These are phyloP conservation scores for Vitis rotundifolia DNA, from an alignment of 164 flowering plant species.

Conservation along the genomic window DNA sequence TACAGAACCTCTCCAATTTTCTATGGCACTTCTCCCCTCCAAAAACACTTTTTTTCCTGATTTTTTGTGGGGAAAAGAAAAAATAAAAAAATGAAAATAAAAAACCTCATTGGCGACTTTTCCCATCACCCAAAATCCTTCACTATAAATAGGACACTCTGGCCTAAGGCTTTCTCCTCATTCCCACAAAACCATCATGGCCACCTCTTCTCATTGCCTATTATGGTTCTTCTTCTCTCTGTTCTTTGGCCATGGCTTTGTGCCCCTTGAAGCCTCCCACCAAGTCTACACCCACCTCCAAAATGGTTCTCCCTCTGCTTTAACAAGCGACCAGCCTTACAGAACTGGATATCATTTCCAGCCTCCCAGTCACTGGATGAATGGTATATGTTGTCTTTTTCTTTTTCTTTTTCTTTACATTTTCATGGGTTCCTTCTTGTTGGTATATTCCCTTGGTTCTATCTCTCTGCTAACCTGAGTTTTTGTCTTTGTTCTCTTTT, in stretches of 20 bases:
- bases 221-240: conserved; percentile 1
- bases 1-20: too few relatives aligned
- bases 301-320: background rate
- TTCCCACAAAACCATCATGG: background rate
- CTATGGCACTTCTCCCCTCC: too few relatives aligned
- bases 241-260: conserved; percentile 9
- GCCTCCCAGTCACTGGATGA: conserved; percentile 61
- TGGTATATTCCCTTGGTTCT: background rate
- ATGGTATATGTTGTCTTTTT: conserved; percentile 31
- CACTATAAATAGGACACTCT: background rate
- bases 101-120: too few relatives aligned
- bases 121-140: background rate
- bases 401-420: background rate
- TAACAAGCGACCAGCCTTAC: conserved; percentile 29
- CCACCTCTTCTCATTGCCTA: background rate
- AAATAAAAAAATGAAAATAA: too few relatives aligned
- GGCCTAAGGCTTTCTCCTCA: background rate
- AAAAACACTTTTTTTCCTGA: too few relatives aligned
- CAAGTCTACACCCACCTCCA: conserved; percentile 15
- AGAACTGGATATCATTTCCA: conserved; percentile 54
- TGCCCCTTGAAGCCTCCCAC: conserved; percentile 32
- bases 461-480: background rate
- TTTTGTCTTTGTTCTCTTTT: background rate
- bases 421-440: background rate
- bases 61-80: too few relatives aligned